phyloP scores from a whole-genome alignment of 805 yeast genomes.

The Suhomyces sp. region DNA sequence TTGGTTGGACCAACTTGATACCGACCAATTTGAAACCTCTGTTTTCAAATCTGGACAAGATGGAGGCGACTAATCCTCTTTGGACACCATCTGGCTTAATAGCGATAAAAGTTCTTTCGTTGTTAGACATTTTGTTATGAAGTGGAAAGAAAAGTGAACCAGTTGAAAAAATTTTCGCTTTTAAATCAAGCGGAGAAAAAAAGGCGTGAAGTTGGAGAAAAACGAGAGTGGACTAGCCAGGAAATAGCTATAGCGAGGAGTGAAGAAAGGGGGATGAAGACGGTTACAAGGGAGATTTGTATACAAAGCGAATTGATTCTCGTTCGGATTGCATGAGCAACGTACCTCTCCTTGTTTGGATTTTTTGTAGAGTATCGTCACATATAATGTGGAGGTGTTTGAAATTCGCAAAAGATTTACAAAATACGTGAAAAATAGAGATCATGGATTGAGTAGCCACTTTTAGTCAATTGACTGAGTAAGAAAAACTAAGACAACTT shows the following conservation, averaged over 20 bases:
- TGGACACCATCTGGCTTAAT: slow-evolving; percentile 99
- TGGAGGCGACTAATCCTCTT: slow-evolving; percentile 91
- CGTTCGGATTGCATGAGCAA: background rate
- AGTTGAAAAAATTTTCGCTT: slow-evolving; percentile 3
- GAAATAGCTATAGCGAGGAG: background rate
- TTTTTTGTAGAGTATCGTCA: background rate
- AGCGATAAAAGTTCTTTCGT: slow-evolving; percentile 90
- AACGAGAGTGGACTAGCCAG: background rate
- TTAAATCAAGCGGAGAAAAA: background rate
- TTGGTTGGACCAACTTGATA: slow-evolving; percentile 85
- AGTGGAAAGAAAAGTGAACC: background rate
- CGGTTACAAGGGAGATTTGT: background rate
- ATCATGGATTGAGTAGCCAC: background rate
- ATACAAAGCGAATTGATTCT: background rate
- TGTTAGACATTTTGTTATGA: slow-evolving; percentile 41
- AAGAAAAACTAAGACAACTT: background rate
- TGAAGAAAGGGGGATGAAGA: background rate
- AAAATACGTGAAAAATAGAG: background rate
- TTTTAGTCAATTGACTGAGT: background rate
- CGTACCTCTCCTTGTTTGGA: background rate
- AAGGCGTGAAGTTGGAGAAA: background rate
- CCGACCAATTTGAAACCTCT: slow-evolving; percentile 98
- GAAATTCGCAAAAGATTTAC: background rate
- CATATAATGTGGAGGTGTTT: background rate
- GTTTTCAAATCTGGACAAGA: slow-evolving; percentile 90